Conservation (phyloP, 1,139 yeast species). For the Geotrichum siamense region DNA sequence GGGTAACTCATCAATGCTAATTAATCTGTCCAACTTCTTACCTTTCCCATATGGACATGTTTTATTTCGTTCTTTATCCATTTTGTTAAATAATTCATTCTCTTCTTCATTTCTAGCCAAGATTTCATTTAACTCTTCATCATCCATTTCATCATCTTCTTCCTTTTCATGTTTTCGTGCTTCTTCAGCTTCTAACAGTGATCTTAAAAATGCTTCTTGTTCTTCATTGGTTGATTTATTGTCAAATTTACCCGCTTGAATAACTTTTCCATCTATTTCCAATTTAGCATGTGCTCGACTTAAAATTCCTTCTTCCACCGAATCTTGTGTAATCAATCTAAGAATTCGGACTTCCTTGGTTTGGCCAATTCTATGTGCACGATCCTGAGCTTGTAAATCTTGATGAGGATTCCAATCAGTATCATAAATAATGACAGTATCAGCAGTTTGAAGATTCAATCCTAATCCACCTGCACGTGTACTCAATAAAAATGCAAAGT, state of each 20-base stretch:
- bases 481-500: constrained; percentile 79
- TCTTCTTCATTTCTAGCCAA: constrained; percentile 80
- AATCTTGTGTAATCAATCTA: constrained; percentile 83
- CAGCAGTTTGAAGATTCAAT: constrained; percentile 91
- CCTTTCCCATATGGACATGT: constrained; percentile 8
- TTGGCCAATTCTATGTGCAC: constrained; percentile 98
- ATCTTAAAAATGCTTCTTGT: constrained; percentile 86
- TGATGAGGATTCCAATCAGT: constrained; percentile 99
- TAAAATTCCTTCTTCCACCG: constrained; percentile 89
- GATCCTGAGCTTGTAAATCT: constrained; percentile 96
- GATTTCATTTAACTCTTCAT: constrained; percentile 77
- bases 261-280: constrained; percentile 95
- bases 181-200: constrained; percentile 76
- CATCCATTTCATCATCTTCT: constrained; percentile 50
- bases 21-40: constrained; percentile 44
- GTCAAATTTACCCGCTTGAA: constrained; percentile 98
- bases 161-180: constrained; percentile 45
- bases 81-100: constrained; percentile 50
- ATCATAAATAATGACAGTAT: constrained; percentile 90
- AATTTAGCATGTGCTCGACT: constrained; percentile 91
- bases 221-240: constrained; percentile 95
- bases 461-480: constrained; percentile 99
- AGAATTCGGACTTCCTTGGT: constrained; percentile 92
- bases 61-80: constrained; percentile 58
- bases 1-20: constrained; percentile 70